Evolutionary conservation across 768 basidiomycete species (phyloP).

Genomic region (Sutorius australiensis): DNA sequence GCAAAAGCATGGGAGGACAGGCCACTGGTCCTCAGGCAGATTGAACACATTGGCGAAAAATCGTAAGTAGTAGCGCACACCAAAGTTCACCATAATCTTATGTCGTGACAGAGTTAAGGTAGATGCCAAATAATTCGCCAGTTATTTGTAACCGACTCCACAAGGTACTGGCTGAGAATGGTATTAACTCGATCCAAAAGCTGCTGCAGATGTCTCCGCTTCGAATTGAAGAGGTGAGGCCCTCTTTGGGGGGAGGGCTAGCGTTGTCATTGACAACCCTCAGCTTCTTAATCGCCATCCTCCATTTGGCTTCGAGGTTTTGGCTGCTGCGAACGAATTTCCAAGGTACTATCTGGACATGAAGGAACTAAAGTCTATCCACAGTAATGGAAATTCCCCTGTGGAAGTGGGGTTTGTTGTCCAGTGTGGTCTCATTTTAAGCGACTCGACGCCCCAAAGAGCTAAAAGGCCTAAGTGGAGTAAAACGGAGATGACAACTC

Average conservation of each 20-base stretch:
- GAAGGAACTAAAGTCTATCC: slow-evolving; percentile 41
- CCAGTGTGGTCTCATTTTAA: slow-evolving; percentile 48
- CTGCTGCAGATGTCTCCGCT: slow-evolving; percentile 54
- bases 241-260: not conserved
- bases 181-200: slow-evolving; percentile 58
- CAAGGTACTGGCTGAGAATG: slow-evolving; percentile 73
- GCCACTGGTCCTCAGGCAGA: slow-evolving; percentile 78
- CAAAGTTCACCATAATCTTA: not conserved
- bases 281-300: slow-evolving; percentile 72
- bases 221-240: slow-evolving; percentile 58
- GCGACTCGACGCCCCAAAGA: slow-evolving; percentile 33
- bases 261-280: slow-evolving; percentile 3
- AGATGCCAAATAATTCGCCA: not conserved
- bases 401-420: slow-evolving; percentile 57
- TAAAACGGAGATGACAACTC: slow-evolving; percentile 57
- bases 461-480: slow-evolving; percentile 44
- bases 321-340: slow-evolving; percentile 57
- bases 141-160: slow-evolving; percentile 12
- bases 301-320: slow-evolving; percentile 70
- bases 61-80: slow-evolving; percentile 49
- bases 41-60: slow-evolving; percentile 90
- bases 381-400: slow-evolving; percentile 45
- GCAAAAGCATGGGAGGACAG: slow-evolving; percentile 93
- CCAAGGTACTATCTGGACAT: slow-evolving; percentile 61
- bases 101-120: slow-evolving; percentile 23